Evolutionary conservation across 805 yeast genomes (phyloP).

Genomic region (Monosporozyma aerobia): DNA sequence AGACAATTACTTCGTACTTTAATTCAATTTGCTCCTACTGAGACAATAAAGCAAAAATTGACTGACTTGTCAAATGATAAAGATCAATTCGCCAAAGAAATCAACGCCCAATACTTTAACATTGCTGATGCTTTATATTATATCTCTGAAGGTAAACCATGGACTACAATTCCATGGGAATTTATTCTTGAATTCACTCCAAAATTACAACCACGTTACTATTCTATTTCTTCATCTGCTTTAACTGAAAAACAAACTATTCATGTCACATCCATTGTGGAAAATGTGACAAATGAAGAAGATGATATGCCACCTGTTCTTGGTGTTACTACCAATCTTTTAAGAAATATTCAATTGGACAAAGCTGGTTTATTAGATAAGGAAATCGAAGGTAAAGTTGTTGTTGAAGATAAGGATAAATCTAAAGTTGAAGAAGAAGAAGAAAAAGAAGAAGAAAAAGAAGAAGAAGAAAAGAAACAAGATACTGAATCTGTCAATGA

Average conservation of each 20-base stretch:
- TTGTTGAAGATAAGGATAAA: neutral
- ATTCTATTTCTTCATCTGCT: constrained; percentile 93
- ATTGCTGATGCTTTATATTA: constrained; percentile 63
- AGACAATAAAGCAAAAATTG: constrained; percentile 29
- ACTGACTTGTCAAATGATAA: constrained; percentile 55
- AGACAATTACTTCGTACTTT: constrained; percentile 75
- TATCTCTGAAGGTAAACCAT: constrained; percentile 55
- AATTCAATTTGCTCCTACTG: constrained; percentile 75
- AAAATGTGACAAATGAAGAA: constrained; percentile 36
- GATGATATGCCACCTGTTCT: constrained; percentile 24
- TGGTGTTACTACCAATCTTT: constrained; percentile 87
- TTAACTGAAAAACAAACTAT: constrained; percentile 63
- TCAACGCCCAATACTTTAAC: constrained; percentile 54
- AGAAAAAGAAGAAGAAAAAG: neutral
- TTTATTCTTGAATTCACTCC: constrained; percentile 75
- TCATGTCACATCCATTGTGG: constrained; percentile 89
- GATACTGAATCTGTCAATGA: neutral
- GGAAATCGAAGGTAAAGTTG: neutral
- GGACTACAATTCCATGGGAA: constrained; percentile 77
- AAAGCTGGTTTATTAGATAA: neutral
- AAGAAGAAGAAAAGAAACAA: neutral
- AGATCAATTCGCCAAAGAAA: constrained; percentile 53
- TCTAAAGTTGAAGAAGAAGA: neutral
- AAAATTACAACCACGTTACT: constrained; percentile 86
- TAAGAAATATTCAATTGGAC: constrained; percentile 54